phyloP scores from a whole-genome alignment of 345 rosid genomes.

The Streptanthus diversifolius region DNA sequence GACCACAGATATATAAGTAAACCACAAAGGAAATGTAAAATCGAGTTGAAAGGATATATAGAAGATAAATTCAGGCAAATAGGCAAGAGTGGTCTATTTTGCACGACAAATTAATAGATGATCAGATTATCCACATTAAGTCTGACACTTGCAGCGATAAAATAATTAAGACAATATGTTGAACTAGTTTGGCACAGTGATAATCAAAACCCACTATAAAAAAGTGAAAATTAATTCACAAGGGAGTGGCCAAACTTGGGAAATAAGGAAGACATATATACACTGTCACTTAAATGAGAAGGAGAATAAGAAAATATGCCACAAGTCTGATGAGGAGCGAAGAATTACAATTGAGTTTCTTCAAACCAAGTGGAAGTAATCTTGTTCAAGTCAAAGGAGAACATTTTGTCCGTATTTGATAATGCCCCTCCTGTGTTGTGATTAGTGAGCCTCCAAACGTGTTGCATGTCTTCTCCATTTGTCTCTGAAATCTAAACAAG shows the following conservation, averaged over 20 bases:
- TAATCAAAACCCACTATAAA: not conserved
- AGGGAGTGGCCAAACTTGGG: not conserved
- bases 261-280: not conserved
- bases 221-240: not conserved
- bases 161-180: too few relatives aligned
- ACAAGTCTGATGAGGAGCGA: not conserved
- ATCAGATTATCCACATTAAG: not conserved
- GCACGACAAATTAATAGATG: too few relatives aligned
- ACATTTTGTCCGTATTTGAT: not conserved
- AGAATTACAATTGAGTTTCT: not conserved
- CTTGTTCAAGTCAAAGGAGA: not conserved
- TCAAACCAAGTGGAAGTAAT: not conserved
- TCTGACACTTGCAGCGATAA: not conserved
- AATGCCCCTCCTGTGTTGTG: not conserved
- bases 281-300: not conserved
- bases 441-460: constrained; percentile 9
- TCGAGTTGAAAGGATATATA: not conserved
- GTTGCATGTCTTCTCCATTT: not conserved
- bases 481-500: not conserved
- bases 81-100: too few relatives aligned
- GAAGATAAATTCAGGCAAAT: too few relatives aligned
- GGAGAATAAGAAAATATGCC: not conserved
- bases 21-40: not conserved
- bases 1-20: not conserved
- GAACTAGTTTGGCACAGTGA: too few relatives aligned